Base-by-base conservation (phyloP, 2,329 filamentous ascomycete species). In the Pyrenochaeta sp. region DNA sequence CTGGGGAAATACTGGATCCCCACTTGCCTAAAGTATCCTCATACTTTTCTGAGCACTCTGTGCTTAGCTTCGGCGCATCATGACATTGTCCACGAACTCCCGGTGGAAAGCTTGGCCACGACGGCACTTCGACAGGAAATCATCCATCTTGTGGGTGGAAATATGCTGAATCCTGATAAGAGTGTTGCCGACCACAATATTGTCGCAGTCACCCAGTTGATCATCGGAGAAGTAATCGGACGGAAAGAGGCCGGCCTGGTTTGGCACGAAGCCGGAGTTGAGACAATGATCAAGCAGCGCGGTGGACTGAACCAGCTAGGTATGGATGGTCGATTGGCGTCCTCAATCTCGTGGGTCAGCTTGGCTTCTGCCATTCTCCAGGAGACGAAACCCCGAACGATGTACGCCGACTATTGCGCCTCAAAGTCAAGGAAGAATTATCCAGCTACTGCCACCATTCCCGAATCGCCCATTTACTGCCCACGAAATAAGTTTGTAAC, bases 11-110 rank as follows among this genome's bases (percentile, higher is more conserved):
- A 63, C 18, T 72, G 69, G 69, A 64, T 72, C 20, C 67, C 68
- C 1, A 59, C 61, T 11, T 61, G 70, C 4, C 58, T 71, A 21
- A 55, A 57, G 9, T 48, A 63, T 7, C 54, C 62, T 8, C 68
- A 71, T 15, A 63, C 69, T 1, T 73, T 69, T 30, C 60, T 73
- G 3, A 72, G 69, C 28, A 72, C 69, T 0, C 51, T 73, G 8
- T 66, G 63, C 41, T 58, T 69, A 23, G 64, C 69, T 6, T 63
- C 68, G 1, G 58, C 63, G 6, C 65, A 72, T 31, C 41, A 61
- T 9, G 69, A 72, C 37, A 63, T 65, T 3, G 50, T 69, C 13
- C 28, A 58, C 5, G 53, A 59, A 3, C 39, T 44, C 2, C 15
- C 35, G 9, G 23, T 52, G 3, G 65, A 71, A 36, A 72, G 65